These are phyloP conservation scores for Metschnikowia henanensis DNA, from an alignment of 805 yeast genomes.

Conservation along the genomic window DNA sequence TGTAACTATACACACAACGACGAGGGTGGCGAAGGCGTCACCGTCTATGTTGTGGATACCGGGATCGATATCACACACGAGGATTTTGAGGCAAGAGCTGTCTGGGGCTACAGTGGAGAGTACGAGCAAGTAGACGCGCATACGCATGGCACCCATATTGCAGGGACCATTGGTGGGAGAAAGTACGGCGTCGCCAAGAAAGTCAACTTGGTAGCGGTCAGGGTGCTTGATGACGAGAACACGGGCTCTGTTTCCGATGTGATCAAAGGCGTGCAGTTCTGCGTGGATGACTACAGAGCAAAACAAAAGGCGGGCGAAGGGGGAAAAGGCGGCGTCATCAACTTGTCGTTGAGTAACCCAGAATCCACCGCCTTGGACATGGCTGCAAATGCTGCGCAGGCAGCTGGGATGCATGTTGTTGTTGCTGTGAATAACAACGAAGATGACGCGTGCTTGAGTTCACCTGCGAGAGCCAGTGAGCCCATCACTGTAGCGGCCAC, in stretches of 20 bases:
- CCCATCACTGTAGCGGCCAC: slow-evolving; percentile 96
- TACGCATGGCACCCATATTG: slow-evolving; percentile 96
- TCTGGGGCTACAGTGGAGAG: slow-evolving; percentile 79
- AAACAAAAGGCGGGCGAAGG: slow-evolving; percentile 56
- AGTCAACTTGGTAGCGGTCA: slow-evolving; percentile 77
- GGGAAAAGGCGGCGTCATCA: slow-evolving; percentile 83
- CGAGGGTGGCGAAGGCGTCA: slow-evolving; percentile 79
- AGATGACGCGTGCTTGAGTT: slow-evolving; percentile 86
- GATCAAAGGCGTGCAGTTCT: slow-evolving; percentile 80
- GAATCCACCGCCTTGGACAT: slow-evolving; percentile 80
- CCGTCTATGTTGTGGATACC: slow-evolving; percentile 85
- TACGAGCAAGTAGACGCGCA: slow-evolving; percentile 74
- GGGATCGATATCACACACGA: slow-evolving; percentile 72
- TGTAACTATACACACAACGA: slow-evolving; percentile 63
- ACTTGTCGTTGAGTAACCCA: slow-evolving; percentile 95
- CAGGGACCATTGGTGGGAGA: slow-evolving; percentile 87
- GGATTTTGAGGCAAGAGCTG: slow-evolving; percentile 82
- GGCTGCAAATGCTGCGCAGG: slow-evolving; percentile 88
- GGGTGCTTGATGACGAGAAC: slow-evolving; percentile 79
- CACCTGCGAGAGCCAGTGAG: slow-evolving; percentile 84
- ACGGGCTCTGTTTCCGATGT: slow-evolving; percentile 83
- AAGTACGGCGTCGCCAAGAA: slow-evolving; percentile 83
- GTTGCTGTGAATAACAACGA: slow-evolving; percentile 97
- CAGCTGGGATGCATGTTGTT: slow-evolving; percentile 86
- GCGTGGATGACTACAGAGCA: slow-evolving; percentile 67